Base-by-base conservation (phyloP, 163 green algal genomes). In the Chloromonas sp. region DNA sequence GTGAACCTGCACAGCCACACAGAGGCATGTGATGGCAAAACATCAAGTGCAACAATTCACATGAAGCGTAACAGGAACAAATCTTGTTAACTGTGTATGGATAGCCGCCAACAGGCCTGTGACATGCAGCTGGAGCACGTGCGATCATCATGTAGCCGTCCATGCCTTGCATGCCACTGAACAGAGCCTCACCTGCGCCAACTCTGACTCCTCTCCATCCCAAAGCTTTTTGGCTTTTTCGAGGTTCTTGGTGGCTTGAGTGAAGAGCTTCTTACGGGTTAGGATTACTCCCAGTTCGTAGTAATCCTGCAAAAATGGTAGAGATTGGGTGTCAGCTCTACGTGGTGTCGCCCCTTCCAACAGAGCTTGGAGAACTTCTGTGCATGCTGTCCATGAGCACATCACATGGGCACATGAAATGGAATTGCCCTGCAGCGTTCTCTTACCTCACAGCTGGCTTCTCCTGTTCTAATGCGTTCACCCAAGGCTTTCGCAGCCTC, bases 231-330 rank as follows among this genome's bases (percentile, higher is more conserved):
- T 96, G 78, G 97, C 96, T 86, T 95, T 97, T 86, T 98, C 94
- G 82, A 98, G 89, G 90, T 98, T 97, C 88, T 98, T 98, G 61
- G 92, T 96, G 58, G 95, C 97, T 85, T 98, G 94, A 1, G 95
- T 97, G 93, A 93, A 99, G 78, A 99, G 93, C 88, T 98, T 98
- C 93, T 99, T 99, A 79, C 97, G 92, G 61, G 98, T 94, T 88
- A 99, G 91, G 82, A 99, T 95, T 2, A 97, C 94, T 3, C 96
- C 97, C 82, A 99, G 94, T 92, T 99, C 96, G 90, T 98, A 99
- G 86, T 96, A 98, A 88, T 99, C 97, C 93, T 98, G 88, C 71
- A 77, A 84, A 61, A 1, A 79, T 3, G 2, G 36, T 57, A 76
- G 80, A 58, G 36, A 36, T 36, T 36, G 36, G 36, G 36, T 36